Evolutionary conservation across 2,329 filamentous ascomycete genomes (phyloP).

Genomic region (Fusarium phyllophilum): DNA sequence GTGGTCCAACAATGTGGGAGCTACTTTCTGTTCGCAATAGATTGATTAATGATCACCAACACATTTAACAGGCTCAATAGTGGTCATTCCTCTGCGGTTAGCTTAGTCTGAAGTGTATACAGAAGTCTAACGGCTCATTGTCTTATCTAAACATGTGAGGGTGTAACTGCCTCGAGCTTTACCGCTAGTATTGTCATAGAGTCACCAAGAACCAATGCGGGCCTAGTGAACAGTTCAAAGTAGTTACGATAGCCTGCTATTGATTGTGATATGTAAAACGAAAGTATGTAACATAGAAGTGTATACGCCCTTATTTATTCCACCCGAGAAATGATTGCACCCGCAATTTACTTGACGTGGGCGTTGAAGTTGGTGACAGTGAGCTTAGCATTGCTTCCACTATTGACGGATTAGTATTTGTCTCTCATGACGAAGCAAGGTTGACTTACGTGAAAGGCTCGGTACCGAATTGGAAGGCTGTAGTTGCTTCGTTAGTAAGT

Average conservation of each 20-base stretch:
- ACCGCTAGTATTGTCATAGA: too few species aligned
- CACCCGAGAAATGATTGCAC: not conserved
- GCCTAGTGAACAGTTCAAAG: too few species aligned
- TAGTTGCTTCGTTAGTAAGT: not conserved
- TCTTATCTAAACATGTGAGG: rapidly evolving
- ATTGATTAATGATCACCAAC: too few species aligned
- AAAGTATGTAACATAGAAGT: conserved; percentile 11
- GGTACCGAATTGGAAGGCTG: conserved; percentile 15
- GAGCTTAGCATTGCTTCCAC: conserved; percentile 1
- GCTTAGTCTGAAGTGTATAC: too few species aligned
- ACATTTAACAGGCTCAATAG: too few species aligned
- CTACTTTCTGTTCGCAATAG: rapidly evolving
- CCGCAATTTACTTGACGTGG: not conserved
- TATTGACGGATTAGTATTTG: not conserved
- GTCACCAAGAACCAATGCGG: not conserved
- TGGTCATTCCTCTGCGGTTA: too few species aligned
- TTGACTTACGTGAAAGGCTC: conserved; percentile 9
- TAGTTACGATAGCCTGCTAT: not conserved
- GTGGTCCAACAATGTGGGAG: rapidly evolving
- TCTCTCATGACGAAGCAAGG: rapidly evolving
- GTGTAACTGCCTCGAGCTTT: not conserved
- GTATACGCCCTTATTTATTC: not conserved
- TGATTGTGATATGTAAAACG: not conserved
- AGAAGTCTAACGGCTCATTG: too few species aligned
- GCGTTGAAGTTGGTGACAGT: conserved; percentile 22